A percentile compares a stretch with the other conserved stretches of the same genome.
These are phyloP conservation scores for Grifola frondosa DNA, from an alignment of 1,284 basidiomycete species.

Conservation along the genomic window DNA sequence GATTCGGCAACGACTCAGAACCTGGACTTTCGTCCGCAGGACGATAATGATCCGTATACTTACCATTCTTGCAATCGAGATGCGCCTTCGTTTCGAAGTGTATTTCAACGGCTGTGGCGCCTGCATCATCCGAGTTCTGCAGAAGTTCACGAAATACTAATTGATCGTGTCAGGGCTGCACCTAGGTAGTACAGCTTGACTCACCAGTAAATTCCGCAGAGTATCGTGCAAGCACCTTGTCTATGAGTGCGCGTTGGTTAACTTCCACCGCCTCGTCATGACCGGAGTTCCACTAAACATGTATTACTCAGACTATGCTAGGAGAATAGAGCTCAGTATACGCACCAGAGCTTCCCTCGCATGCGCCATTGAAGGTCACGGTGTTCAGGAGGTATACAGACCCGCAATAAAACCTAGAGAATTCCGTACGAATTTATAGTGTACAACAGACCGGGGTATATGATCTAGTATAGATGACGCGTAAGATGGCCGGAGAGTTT, in stretches of 20 bases:
- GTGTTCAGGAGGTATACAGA: too few species aligned
- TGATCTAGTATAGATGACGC: too few species aligned
- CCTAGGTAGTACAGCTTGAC: slow-evolving; percentile 10
- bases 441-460: too few species aligned
- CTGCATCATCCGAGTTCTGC: slow-evolving; percentile 95
- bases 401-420: too few species aligned
- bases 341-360: neutral
- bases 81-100: slow-evolving; percentile 72
- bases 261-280: slow-evolving; percentile 88
- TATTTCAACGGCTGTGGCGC: slow-evolving; percentile 79
- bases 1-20: slow-evolving; percentile 46
- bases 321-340: neutral
- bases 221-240: slow-evolving; percentile 92
- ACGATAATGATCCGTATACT: slow-evolving; percentile 7
- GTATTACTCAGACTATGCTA: neutral
- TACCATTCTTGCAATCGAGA: slow-evolving; percentile 41
- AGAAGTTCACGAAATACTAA: slow-evolving; percentile 88
- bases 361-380: neutral
- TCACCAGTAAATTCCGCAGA: slow-evolving; percentile 87
- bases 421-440: too few species aligned
- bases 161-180: neutral
- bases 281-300: slow-evolving; percentile 66
- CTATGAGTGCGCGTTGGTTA: slow-evolving; percentile 92
- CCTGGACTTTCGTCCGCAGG: neutral
- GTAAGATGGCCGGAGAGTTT: too few species aligned